Base-by-base conservation (phyloP, 2,329 filamentous ascomycete genomes). In the Alternaria sp. region DNA sequence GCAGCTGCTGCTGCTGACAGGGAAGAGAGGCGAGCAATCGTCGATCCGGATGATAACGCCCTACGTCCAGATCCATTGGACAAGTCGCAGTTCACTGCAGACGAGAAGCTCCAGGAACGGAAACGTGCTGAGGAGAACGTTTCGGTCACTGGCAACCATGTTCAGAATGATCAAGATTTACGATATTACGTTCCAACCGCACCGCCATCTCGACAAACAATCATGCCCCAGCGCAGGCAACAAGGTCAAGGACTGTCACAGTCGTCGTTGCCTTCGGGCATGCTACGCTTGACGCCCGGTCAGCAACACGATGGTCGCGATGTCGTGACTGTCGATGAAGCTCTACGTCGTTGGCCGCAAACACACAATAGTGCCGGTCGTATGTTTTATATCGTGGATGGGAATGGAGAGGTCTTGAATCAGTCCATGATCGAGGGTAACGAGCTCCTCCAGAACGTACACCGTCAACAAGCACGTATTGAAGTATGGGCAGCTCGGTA, bases 341-440 rank as follows among this genome's bases (percentile, higher is more conserved):
- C 46, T 38, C 18, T 36, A 3, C 20, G 30, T 49, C 30, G 46
- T n/a, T 49, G 46, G 46, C 46, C 46, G 14, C 1, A 38, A 2
- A 49, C 34, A 16, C 32, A 49, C 46, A 49, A 49, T 36, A 49
- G 46, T 26, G 32, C 46, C 16, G 46, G 46, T 38, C 46, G 8
- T 49, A 36, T 49, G 30, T 20, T 22, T 22, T 49, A 49, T 49
- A 49, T 49, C 20, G 46, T 49, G 46, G 46, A 30, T 14, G 30
- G 8, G 3, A 11, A 36, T 20, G 46, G 46, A 36, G 20, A 49
- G 32, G 20, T 49, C 16, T 3, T 49, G 46, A 49, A 38, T 7
- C 46, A 49, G 36, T 24, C 46, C n/a, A 34, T 34, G 32, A 49
- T 49, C 16, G 46, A 38, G 24, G 18, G 46, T 49, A 32, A 49